Percentiles rank a stretch among this genome's conserved stretches.
Conservation (phyloP, 2,329 filamentous ascomycete genomes). For the Alternaria arbusti region DNA sequence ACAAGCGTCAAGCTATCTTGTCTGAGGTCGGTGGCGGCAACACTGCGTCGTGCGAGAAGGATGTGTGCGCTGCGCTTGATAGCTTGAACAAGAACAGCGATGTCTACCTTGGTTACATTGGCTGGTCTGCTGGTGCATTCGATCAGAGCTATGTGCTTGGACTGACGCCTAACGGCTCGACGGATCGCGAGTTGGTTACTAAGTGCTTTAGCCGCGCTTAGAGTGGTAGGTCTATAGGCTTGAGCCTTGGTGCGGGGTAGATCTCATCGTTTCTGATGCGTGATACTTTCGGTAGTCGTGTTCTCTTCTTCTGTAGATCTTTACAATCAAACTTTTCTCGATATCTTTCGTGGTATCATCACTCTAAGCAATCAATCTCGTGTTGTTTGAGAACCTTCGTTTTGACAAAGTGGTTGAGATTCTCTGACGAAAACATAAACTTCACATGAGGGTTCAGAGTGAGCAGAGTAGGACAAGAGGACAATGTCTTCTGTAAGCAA, state of each 20-base stretch:
- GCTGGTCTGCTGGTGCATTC: constrained; percentile 41
- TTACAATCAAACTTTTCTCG: not conserved
- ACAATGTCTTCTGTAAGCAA: no score
- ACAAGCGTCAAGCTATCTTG: constrained; percentile 49
- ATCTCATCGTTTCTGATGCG: not conserved
- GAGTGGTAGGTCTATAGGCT: not conserved
- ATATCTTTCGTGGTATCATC: no score
- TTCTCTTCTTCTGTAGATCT: not conserved
- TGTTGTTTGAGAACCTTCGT: no score
- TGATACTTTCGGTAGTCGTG: not conserved
- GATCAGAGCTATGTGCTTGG: constrained; percentile 31
- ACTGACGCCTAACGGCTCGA: constrained; percentile 23
- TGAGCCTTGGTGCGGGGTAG: not conserved
- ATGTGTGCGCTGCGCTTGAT: constrained; percentile 42
- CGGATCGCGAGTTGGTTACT: not conserved
- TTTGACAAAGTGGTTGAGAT: no score
- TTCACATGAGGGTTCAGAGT: no score
- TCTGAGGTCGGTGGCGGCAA: constrained; percentile 53
- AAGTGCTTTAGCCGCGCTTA: not conserved
- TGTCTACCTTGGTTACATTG: constrained; percentile 39
- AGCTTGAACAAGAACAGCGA: constrained; percentile 42
- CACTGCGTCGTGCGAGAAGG: constrained; percentile 42
- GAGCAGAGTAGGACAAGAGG: no score
- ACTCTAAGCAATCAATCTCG: no score
- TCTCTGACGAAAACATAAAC: no score